Percentiles rank a stretch among this genome's conserved stretches.
Conservation (phyloP, 2,329 filamentous ascomycete species). For the Cytospora piceicola region DNA sequence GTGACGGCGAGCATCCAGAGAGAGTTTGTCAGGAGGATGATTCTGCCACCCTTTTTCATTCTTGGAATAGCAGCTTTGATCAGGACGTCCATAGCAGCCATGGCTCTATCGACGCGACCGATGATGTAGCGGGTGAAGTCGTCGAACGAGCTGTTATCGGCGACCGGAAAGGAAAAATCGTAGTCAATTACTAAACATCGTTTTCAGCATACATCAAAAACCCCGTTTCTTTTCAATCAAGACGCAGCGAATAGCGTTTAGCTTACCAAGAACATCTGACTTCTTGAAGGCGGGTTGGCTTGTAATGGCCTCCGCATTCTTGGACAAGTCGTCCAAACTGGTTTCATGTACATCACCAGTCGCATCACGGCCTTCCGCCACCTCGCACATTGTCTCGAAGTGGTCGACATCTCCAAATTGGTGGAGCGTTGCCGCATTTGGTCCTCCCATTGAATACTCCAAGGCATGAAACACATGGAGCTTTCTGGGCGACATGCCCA, state of each 20-base stretch:
- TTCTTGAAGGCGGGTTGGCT: neutral
- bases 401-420: neutral
- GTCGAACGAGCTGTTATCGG: neutral
- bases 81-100: neutral
- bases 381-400: neutral
- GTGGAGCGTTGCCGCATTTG: neutral
- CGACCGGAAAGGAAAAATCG: neutral
- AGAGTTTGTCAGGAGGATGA: slow-evolving; percentile 9
- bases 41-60: neutral
- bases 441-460: neutral
- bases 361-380: neutral
- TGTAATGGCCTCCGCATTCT: neutral
- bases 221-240: neutral
- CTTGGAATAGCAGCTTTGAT: neutral
- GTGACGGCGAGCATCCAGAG: neutral
- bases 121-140: neutral
- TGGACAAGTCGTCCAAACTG: neutral
- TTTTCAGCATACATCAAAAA: neutral
- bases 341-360: neutral
- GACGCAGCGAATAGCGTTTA: too few species aligned
- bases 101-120: neutral
- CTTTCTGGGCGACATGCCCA: neutral
- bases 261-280: slow-evolving; percentile 3
- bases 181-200: slow-evolving; percentile 2
- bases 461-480: slow-evolving; percentile 3